Conservation (phyloP, 352 stramenopile species). For the Globisporangium emineosum region DNA sequence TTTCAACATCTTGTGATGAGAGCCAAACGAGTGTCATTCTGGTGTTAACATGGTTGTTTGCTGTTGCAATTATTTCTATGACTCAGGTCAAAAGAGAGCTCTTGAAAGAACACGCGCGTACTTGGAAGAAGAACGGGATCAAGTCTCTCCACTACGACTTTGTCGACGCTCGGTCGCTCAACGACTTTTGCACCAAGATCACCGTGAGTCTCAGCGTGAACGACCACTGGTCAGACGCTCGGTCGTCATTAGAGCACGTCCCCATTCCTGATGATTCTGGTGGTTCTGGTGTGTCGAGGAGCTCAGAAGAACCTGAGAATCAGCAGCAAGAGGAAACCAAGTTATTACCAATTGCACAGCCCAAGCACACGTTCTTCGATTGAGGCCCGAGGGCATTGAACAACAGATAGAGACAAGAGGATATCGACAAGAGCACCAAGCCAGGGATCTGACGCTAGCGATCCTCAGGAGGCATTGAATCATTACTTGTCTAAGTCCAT, state of each 20-base stretch:
- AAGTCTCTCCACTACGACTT: slow-evolving; percentile 41
- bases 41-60: background rate
- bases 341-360: background rate
- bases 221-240: slow-evolving; percentile 50
- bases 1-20: background rate
- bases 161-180: slow-evolving; percentile 37
- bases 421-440: background rate
- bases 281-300: background rate
- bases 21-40: background rate
- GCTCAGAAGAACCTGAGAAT: background rate
- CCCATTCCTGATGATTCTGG: background rate
- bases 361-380: slow-evolving; percentile 4
- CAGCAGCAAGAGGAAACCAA: background rate
- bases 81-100: slow-evolving; percentile 41
- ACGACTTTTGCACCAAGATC: slow-evolving; percentile 46
- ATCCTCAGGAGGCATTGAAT: background rate
- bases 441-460: background rate
- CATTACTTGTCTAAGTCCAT: background rate
- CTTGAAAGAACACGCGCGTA: slow-evolving; percentile 49
- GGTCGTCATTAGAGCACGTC: slow-evolving; percentile 37
- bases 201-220: slow-evolving; percentile 39
- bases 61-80: background rate
- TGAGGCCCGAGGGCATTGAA: background rate
- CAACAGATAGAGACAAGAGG: background rate
- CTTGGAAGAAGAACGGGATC: slow-evolving; percentile 55